phyloP scores from a whole-genome alignment of 108 stramenopile species.

The Nannochloropsis salina region DNA sequence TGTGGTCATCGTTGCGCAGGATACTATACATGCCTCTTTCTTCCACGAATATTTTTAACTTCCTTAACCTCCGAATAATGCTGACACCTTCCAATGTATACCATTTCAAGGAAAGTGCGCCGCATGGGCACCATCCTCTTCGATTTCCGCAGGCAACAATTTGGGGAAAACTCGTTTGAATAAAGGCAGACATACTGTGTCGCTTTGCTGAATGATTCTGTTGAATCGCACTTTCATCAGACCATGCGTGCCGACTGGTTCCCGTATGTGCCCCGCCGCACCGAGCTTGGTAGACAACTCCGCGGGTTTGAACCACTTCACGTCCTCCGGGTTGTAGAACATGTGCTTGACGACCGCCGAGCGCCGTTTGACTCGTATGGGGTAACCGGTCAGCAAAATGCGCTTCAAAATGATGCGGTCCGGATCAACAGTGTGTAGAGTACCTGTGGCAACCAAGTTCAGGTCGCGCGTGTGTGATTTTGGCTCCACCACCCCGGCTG shows the following conservation, averaged over 20 bases:
- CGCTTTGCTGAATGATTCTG: conserved; percentile 91
- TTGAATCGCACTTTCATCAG: conserved; percentile 97
- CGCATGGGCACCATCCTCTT: neutral
- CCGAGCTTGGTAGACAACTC: conserved; percentile 92
- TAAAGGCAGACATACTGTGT: conserved; percentile 90
- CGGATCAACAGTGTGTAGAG: conserved; percentile 86
- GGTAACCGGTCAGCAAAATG: conserved; percentile 91
- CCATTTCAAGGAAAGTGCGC: neutral
- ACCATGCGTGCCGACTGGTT: conserved; percentile 96
- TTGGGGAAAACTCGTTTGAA: conserved; percentile 98
- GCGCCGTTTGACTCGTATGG: conserved; percentile 85
- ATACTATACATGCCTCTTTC: neutral
- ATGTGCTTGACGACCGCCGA: conserved; percentile 94
- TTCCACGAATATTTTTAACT: neutral
- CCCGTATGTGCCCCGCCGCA: conserved; percentile 83
- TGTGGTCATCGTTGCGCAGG: neutral
- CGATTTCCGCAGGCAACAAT: conserved; percentile 59
- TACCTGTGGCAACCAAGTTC: conserved; percentile 76
- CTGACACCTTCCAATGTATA: neutral
- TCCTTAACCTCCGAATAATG: neutral
- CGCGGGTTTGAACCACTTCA: conserved; percentile 95
- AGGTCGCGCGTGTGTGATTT: neutral
- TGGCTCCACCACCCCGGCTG: neutral
- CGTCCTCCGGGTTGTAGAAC: conserved; percentile 96
- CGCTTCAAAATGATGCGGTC: conserved; percentile 93